Base-by-base conservation (phyloP, 139 green algal species). In the Micractinium conductrix region DNA sequence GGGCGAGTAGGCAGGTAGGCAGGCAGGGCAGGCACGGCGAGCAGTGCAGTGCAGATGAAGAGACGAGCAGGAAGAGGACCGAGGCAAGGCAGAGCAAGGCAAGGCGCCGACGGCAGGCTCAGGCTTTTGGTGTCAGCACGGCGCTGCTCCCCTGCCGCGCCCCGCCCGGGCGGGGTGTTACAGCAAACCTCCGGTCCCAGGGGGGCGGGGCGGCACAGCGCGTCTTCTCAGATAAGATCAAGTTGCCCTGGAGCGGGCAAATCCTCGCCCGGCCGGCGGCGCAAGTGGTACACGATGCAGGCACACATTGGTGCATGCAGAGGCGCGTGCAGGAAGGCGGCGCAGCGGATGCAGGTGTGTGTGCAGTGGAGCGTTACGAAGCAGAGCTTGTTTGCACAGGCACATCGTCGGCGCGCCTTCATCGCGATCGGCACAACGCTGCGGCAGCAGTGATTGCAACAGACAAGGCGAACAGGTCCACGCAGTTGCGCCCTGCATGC, bases 201-300 rank as follows among this genome's bases (percentile, higher is more conserved):
- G 12, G 69, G 69, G 30, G 75, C 24, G 75, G n/a, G 28, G 75
- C 75, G 75, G 75, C 75, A 81, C 75, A 81, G 75, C 75, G 21
- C 33, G 68, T 74, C 53, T 37, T 76, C 35, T 33, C 75, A n/a
- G 75, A 81, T 81, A 81, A 81, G 75, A 81, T 81, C 75, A 81
- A 81, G 75, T 81, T n/a, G 7, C 63, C 63, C 16, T 40, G 17
- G 26, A 50, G 37, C 14, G 50, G 75, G 37, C 75, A n/a, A n/a
- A 81, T 81, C 75, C 50, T 38, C 28, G 75, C 75, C 75, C 35
- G 19, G 33, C 45, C 14, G n/a, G 3, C 0, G 17, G 69, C 40
- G 10, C 68, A 50, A 22, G 8, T 7, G 1, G 33, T 26, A 14
- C 37, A 17, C 24, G 38, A 38, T 50, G 69, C 69, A 55, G 69